Conservation (phyloP, 1,139 yeast species). For the Debaryomyces udenii region DNA sequence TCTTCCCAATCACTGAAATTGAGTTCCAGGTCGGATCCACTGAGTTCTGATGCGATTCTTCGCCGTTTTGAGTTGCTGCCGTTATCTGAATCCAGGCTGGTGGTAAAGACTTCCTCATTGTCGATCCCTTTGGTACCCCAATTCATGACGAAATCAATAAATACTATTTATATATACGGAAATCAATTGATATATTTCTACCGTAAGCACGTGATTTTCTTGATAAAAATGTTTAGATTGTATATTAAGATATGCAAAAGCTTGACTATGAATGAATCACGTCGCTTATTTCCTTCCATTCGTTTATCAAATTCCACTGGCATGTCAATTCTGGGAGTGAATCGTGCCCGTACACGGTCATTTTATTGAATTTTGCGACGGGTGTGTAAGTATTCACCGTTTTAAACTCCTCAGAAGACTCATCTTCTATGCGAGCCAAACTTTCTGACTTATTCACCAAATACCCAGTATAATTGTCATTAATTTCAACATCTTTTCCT, state of each 20-base stretch:
- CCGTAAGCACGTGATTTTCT: not conserved
- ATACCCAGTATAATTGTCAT: conserved; percentile 30
- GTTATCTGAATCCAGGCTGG: conserved; percentile 3
- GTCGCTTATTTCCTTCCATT: conserved; percentile 37
- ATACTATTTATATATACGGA: no score
- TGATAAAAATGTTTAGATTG: not conserved
- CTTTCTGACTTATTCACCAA: conserved; percentile 35
- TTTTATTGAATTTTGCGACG: conserved; percentile 32
- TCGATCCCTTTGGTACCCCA: not conserved
- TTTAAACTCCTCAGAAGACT: conserved; percentile 21
- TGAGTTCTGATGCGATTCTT: not conserved
- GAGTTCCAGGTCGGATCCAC: conserved; percentile 10
- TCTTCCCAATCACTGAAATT: conserved; percentile 28
- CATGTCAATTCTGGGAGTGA: conserved; percentile 30
- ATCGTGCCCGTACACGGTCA: conserved; percentile 46
- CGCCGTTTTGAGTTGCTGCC: not conserved
- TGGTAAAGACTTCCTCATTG: conserved; percentile 2
- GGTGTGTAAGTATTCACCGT: conserved; percentile 33
- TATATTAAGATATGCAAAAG: not conserved
- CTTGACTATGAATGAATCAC: conserved; percentile 29
- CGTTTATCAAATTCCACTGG: conserved; percentile 38
- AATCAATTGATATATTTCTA: no score
- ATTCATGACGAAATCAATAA: not conserved
- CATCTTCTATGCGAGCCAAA: conserved; percentile 23
- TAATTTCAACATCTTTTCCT: conserved; percentile 30